Percentiles rank a stretch among this genome's conserved stretches.
phyloP scores from a whole-genome alignment of 2,329 filamentous ascomycete genomes.

The Colletotrichum sp. region DNA sequence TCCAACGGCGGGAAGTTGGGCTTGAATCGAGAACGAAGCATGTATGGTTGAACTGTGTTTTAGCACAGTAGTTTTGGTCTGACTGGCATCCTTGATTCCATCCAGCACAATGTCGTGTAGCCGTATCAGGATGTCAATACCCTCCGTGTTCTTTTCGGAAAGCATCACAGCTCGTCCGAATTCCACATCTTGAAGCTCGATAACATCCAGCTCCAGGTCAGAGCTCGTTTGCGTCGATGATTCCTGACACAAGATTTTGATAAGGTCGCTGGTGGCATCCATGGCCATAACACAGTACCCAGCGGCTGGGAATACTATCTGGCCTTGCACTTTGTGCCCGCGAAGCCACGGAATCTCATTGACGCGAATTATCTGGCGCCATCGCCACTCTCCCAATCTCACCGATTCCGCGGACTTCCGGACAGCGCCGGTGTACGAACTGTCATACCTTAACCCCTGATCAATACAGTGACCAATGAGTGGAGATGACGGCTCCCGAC shows the following conservation, averaged over 20 bases:
- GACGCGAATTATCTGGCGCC: slow-evolving; percentile 25
- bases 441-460: neutral
- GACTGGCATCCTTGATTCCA: neutral
- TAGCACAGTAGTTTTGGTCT: neutral
- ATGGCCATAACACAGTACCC: slow-evolving; percentile 47
- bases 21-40: neutral
- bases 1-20: neutral
- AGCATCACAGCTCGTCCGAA: neutral
- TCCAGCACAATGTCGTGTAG: neutral
- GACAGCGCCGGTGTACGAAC: too few species aligned
- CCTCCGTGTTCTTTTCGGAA: neutral
- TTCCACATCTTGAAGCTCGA: neutral
- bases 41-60: neutral
- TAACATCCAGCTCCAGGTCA: neutral
- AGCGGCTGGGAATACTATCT: slow-evolving; percentile 48
- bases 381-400: neutral
- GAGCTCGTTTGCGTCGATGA: neutral
- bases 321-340: slow-evolving; percentile 37
- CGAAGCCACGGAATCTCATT: slow-evolving; percentile 38
- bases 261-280: slow-evolving; percentile 37
- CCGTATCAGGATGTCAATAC: neutral
- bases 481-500: neutral
- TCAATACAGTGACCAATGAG: neutral
- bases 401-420: neutral
- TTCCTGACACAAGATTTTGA: slow-evolving; percentile 9